Percentiles rank a stretch among this genome's conserved stretches.
phyloP scores from a whole-genome alignment of 768 basidiomycete genomes.

The Coprinellus aureogranulatus region DNA sequence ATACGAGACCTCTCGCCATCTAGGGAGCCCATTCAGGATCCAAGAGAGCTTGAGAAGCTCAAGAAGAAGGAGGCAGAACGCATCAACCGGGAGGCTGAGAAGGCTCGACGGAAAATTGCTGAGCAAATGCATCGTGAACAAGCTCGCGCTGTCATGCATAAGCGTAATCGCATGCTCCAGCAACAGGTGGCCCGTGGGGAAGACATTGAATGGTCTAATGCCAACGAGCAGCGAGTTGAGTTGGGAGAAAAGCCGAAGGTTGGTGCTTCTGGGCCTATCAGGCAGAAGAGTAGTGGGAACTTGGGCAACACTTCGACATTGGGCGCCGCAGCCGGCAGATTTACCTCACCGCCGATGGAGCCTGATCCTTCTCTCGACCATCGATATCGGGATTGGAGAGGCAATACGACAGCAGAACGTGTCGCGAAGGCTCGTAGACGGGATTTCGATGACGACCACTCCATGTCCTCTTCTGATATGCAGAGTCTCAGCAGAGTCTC shows the following conservation, averaged over 20 bases:
- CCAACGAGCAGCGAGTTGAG: slow-evolving; percentile 43
- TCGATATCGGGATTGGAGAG: slow-evolving; percentile 48
- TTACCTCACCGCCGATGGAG: slow-evolving; percentile 26
- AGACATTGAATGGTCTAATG: slow-evolving; percentile 64
- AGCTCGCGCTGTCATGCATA: slow-evolving; percentile 89
- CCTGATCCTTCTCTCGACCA: slow-evolving; percentile 25
- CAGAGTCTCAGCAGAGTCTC: slow-evolving; percentile 74
- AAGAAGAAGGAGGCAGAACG: slow-evolving; percentile 81
- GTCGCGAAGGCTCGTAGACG: slow-evolving; percentile 75
- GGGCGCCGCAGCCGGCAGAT: slow-evolving; percentile 63
- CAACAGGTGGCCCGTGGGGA: slow-evolving; percentile 43
- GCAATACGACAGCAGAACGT: slow-evolving; percentile 48
- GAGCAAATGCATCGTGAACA: slow-evolving; percentile 80
- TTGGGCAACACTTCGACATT: slow-evolving; percentile 47
- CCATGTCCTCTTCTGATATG: slow-evolving; percentile 86
- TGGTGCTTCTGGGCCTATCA: slow-evolving; percentile 61
- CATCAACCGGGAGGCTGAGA: slow-evolving; percentile 76
- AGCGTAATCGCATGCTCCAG: slow-evolving; percentile 74
- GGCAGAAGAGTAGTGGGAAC: slow-evolving; percentile 42
- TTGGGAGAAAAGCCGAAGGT: slow-evolving; percentile 47
- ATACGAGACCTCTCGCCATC: slow-evolving; percentile 52
- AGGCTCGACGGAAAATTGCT: slow-evolving; percentile 73
- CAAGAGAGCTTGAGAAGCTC: slow-evolving; percentile 65
- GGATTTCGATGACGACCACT: slow-evolving; percentile 88
- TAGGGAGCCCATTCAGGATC: slow-evolving; percentile 30